Evolutionary conservation across 768 basidiomycete genomes (phyloP).

Genomic region (Sarcodon aspratus): DNA sequence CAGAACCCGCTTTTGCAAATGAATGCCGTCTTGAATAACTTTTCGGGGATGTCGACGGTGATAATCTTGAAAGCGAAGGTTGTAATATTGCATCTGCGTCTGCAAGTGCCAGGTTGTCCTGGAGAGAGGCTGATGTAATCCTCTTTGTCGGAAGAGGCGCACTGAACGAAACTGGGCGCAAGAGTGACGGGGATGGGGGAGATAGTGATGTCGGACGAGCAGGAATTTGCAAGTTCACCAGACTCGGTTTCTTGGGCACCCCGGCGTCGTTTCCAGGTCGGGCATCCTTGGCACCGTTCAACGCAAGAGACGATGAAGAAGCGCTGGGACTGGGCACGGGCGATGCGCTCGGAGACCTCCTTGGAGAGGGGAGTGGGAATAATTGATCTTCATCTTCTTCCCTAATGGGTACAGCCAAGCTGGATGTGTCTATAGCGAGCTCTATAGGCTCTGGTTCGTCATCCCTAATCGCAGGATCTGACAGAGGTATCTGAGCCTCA

Average conservation of each 20-base stretch:
- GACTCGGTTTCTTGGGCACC: background rate
- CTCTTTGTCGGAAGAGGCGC: background rate
- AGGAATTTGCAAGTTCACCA: background rate
- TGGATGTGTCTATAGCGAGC: background rate
- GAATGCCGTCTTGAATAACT: too few species aligned
- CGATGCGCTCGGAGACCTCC: constrained; percentile 37
- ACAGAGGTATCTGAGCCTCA: background rate
- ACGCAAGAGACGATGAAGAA: background rate
- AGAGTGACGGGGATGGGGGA: background rate
- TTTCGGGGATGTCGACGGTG: too few species aligned
- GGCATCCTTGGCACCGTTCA: background rate
- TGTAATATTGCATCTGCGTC: background rate
- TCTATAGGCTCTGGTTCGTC: background rate
- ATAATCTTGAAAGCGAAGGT: background rate
- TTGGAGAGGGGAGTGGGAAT: constrained; percentile 49
- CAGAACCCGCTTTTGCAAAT: too few species aligned
- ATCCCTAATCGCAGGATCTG: background rate
- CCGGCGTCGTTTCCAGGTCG: background rate
- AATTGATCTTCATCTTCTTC: constrained; percentile 48
- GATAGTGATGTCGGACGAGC: background rate
- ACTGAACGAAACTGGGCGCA: background rate
- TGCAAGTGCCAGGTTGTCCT: too few species aligned
- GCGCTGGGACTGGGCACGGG: constrained; percentile 20
- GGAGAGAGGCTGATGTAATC: background rate
- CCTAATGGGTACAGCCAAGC: background rate